Conservation (phyloP, 306 rosid species). For the Neltuma alba region DNA sequence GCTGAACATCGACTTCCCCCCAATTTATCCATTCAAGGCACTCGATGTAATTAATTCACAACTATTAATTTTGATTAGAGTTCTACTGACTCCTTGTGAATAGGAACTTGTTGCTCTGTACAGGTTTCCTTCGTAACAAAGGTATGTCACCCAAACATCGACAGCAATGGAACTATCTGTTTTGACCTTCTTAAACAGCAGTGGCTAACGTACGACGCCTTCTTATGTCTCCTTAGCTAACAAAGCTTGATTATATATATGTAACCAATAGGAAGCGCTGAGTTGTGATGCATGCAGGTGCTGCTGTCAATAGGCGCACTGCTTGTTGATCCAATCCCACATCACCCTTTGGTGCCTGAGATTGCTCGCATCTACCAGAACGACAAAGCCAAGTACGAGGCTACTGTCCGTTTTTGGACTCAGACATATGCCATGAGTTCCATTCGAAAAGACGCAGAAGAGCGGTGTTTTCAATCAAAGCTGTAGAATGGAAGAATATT, state of each 20-base stretch:
- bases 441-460: neutral
- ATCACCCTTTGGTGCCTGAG: slow-evolving; percentile 82
- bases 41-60: slow-evolving; percentile 44
- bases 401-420: slow-evolving; percentile 84
- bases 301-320: slow-evolving; percentile 77
- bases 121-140: slow-evolving; percentile 43
- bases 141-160: slow-evolving; percentile 50
- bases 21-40: slow-evolving; percentile 62
- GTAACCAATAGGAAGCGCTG: too few species aligned
- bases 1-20: slow-evolving; percentile 53
- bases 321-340: slow-evolving; percentile 79
- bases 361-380: slow-evolving; percentile 83
- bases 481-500: neutral
- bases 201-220: slow-evolving; percentile 29
- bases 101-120: neutral
- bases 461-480: neutral
- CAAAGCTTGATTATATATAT: too few species aligned
- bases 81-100: neutral
- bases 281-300: slow-evolving; percentile 41
- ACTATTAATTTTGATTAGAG: neutral
- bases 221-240: neutral
- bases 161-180: slow-evolving; percentile 52
- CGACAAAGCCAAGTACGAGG: slow-evolving; percentile 67
- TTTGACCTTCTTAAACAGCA: slow-evolving; percentile 43
- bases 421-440: slow-evolving; percentile 69